A percentile compares a stretch with the other conserved stretches of the same genome.
These are phyloP conservation scores for Mucor mucedo DNA, from an alignment of 371 early-diverging fungal genomes.

Conservation along the genomic window DNA sequence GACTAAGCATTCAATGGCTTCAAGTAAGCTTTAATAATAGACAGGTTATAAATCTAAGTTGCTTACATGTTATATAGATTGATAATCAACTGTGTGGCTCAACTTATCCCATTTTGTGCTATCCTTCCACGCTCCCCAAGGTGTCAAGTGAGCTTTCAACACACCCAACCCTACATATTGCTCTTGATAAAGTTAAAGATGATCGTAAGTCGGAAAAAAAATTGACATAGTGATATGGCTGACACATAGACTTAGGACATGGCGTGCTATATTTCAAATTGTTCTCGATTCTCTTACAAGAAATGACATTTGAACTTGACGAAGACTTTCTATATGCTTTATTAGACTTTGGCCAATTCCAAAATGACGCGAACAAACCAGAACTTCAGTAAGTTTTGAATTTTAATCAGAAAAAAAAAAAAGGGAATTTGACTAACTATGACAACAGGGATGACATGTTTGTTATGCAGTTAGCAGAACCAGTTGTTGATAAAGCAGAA, in stretches of 20 bases:
- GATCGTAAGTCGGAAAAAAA: conserved; percentile 43
- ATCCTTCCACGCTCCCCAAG: conserved; percentile 77
- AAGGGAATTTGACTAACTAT: background rate
- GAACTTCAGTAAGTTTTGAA: conserved; percentile 22
- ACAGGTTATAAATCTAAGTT: too few relatives aligned
- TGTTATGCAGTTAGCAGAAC: conserved; percentile 58
- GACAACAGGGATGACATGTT: conserved; percentile 35
- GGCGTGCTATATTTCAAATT: conserved; percentile 85
- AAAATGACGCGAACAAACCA: conserved; percentile 33
- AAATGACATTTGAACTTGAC: conserved; percentile 86
- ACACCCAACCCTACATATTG: conserved; percentile 63
- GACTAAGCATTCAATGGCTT: conserved; percentile 76
- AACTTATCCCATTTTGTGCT: conserved; percentile 80
- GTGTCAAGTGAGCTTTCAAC: conserved; percentile 49
- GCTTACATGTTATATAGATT: conserved; percentile 46
- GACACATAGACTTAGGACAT: conserved; percentile 52
- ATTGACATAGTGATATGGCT: background rate
- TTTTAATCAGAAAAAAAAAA: background rate
- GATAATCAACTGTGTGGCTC: conserved; percentile 86
- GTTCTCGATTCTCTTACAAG: conserved; percentile 82
- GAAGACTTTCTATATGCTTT: conserved; percentile 81
- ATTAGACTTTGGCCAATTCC: conserved; percentile 76
- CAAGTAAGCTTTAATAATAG: conserved; percentile 36
- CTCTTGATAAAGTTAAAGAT: conserved; percentile 76
- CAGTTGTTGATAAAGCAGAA: conserved; percentile 56